A percentile compares a stretch with the other conserved stretches of the same genome.
These are phyloP conservation scores for Cupressus sempervirens DNA, from an alignment of 75 land plant genomes.

Conservation along the genomic window DNA sequence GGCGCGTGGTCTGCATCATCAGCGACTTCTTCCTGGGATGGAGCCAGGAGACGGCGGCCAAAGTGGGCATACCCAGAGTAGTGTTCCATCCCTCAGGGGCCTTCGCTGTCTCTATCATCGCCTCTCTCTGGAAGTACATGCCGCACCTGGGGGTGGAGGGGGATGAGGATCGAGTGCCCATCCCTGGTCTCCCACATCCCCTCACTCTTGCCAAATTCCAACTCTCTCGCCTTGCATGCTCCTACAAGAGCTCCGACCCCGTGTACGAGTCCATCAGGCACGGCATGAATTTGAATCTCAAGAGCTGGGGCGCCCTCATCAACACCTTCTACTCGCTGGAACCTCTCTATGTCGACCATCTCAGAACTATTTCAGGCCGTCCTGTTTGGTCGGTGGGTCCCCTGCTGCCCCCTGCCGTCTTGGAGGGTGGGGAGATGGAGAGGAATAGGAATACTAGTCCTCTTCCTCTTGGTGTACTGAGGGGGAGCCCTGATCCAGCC, in stretches of 20 bases:
- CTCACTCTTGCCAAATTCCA: constrained; percentile 28
- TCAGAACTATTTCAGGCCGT: constrained; percentile 3
- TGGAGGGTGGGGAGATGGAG: not conserved
- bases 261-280: constrained; percentile 21
- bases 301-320: constrained; percentile 35
- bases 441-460: too few relatives aligned
- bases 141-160: constrained; percentile 3
- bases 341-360: constrained; percentile 18
- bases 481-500: not conserved
- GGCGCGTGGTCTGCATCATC: constrained; percentile 39
- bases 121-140: constrained; percentile 17
- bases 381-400: constrained; percentile 46
- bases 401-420: not conserved
- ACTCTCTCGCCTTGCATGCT: constrained; percentile 18
- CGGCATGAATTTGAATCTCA: constrained; percentile 12
- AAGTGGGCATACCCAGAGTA: too few relatives aligned
- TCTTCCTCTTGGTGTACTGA: too few relatives aligned
- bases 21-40: constrained; percentile 70
- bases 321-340: constrained; percentile 36
- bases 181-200: constrained; percentile 19
- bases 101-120: not conserved
- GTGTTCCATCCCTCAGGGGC: constrained; percentile 43
- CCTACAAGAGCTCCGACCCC: constrained; percentile 15
- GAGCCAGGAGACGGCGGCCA: constrained; percentile 43
- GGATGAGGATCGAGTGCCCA: constrained; percentile 17